Evolutionary conservation across 1,284 basidiomycete species (phyloP).

Genomic region (Leccinum solheimii): DNA sequence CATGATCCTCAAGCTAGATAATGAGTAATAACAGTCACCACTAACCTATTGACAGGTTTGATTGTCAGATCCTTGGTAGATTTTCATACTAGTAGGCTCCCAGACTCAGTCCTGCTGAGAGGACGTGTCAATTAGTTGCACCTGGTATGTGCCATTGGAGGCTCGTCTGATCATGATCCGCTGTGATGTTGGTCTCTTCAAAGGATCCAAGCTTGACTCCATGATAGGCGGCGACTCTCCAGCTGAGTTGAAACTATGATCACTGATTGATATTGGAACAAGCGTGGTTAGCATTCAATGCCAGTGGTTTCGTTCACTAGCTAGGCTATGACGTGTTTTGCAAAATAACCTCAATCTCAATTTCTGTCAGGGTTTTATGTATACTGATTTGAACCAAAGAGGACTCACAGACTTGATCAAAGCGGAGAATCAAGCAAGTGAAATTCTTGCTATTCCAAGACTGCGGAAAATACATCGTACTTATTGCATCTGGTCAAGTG

Average conservation of each 20-base stretch:
- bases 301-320: neutral
- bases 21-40: neutral
- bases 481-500: neutral
- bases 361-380: neutral
- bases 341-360: neutral
- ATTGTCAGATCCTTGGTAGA: neutral
- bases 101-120: neutral
- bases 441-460: neutral
- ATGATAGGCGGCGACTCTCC: neutral
- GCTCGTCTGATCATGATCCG: neutral
- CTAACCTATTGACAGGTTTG: neutral
- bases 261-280: neutral
- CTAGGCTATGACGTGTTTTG: neutral
- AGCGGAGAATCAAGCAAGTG: neutral
- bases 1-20: neutral
- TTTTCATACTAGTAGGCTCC: neutral
- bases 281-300: neutral
- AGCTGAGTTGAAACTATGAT: neutral
- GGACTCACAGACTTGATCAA: neutral
- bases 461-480: neutral
- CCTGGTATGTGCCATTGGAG: neutral
- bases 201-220: neutral
- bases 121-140: neutral
- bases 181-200: neutral
- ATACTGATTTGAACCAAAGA: neutral